phyloP scores from a whole-genome alignment of 202 grass and related monocot genomes.

The Carex sylvatica region DNA sequence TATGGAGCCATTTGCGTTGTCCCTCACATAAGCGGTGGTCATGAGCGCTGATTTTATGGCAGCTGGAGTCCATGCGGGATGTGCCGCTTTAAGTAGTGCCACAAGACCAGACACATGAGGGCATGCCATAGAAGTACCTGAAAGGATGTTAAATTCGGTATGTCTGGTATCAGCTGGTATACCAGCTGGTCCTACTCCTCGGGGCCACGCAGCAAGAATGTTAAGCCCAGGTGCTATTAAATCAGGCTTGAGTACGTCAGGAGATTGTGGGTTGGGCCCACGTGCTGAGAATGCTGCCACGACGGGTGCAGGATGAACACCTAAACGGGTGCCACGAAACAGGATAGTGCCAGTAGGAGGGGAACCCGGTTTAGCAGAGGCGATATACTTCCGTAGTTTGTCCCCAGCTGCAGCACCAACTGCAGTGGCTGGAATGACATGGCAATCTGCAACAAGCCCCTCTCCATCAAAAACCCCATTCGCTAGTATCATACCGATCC shows the following conservation, averaged over 20 bases:
- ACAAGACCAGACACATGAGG: conserved; percentile 88
- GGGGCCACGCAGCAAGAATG: conserved; percentile 85
- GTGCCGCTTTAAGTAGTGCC: conserved; percentile 82
- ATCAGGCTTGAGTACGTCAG: conserved; percentile 84
- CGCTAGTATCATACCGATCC: conserved; percentile 78
- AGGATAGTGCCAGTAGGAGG: conserved; percentile 67
- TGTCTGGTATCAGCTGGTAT: conserved; percentile 57
- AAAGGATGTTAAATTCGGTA: conserved; percentile 92
- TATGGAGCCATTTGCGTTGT: conserved; percentile 71
- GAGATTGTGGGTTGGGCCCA: conserved; percentile 76
- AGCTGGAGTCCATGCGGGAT: conserved; percentile 70
- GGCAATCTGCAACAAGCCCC: conserved; percentile 84
- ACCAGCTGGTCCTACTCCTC: conserved; percentile 66
- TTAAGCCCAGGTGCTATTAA: conserved; percentile 81
- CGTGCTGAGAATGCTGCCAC: conserved; percentile 86
- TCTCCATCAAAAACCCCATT: conserved; percentile 92
- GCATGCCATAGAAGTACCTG: conserved; percentile 93
- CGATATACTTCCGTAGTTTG: conserved; percentile 70
- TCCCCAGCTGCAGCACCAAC: conserved; percentile 59
- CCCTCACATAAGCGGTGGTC: conserved; percentile 67
- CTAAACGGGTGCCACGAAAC: conserved; percentile 79
- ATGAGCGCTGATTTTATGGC: conserved; percentile 96
- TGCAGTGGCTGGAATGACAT: conserved; percentile 77
- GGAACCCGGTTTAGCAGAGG: conserved; percentile 34
- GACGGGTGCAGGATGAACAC: conserved; percentile 76